Evolutionary conservation across 176 grass and related monocot species (phyloP), one percentile per base, ranked within the genome.

Genomic region (sorghum (Sorghum bicolor)): DNA sequence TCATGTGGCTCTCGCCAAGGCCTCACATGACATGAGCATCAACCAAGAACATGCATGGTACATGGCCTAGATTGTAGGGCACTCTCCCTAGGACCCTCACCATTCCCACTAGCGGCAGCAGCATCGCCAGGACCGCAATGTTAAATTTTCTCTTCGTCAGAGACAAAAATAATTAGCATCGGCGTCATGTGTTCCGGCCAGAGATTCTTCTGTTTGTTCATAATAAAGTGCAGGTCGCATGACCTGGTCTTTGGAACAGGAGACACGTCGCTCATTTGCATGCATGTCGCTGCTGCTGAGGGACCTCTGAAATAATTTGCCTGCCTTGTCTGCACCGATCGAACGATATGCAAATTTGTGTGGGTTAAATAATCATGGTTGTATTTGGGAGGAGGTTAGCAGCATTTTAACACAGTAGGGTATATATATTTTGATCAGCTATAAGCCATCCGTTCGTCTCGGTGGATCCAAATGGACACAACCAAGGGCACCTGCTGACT

Each of bases 11-110:
- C 74, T 3, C 83, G 64, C 45, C 79, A 28, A 63, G 55, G 79
- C 50, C 64, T 83, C 84, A 86, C 88, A 86, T 86, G 84, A 86
- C 88, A 86, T 86, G 84, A 90, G 68, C 67, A 39, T 61, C 45
- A 74, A 40, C 37, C 47, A 55, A 39, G 67, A 62, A 83, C 84
- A 74, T n/a, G n/a, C n/a, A n/a, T n/a, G n/a, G n/a, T n/a, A n/a
- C n/a, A n/a, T 90, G 88, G 60, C 84, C 74, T 79, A 12, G 67
- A 76, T 70, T 10, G 53, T 15, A 72, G 43, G 66, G 83, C 40
- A 34, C 64, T 10, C 77, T 2, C 11, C 2, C 53, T 25, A 25
- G 47, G 47, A 77, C 38, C 38, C 72, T 40, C 62, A 47, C 73
- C 24, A 25, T 52, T 80, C 34, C 34, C 22, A 15, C 20, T 16